phyloP scores from a whole-genome alignment of 129 eudicot genomes.

The Cynara cardunculus region DNA sequence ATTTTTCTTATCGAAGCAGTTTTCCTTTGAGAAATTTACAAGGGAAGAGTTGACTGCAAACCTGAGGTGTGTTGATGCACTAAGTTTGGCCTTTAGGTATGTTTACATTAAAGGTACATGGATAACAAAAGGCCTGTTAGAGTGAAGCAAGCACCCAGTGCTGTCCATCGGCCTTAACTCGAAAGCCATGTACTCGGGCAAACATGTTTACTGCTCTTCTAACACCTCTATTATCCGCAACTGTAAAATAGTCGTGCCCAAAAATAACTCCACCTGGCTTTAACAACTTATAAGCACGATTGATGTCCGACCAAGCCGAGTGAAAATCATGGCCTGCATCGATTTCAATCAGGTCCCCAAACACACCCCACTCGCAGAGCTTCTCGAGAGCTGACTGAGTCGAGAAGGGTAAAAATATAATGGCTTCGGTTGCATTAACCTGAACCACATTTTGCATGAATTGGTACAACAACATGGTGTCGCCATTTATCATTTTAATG shows the following conservation, averaged over 20 bases:
- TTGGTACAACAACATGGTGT: conserved; percentile 57
- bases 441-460: conserved; percentile 73
- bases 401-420: conserved; percentile 61
- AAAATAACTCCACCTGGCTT: conserved; percentile 74
- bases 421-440: conserved; percentile 34
- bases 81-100: conserved; percentile 3
- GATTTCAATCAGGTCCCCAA: conserved; percentile 63
- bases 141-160: conserved; percentile 60
- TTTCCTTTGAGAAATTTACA: not conserved
- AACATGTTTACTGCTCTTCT: conserved; percentile 64
- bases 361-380: conserved; percentile 78
- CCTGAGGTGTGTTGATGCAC: not conserved
- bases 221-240: conserved; percentile 60
- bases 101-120: conserved; percentile 9
- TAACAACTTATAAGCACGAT: conserved; percentile 60
- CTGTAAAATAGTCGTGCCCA: conserved; percentile 64
- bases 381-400: conserved; percentile 47
- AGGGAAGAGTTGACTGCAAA: not conserved
- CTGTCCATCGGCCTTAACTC: conserved; percentile 57
- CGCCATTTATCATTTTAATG: conserved; percentile 51
- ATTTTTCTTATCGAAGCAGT: not conserved
- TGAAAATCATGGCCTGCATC: conserved; percentile 86
- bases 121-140: not conserved
- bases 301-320: conserved; percentile 86
- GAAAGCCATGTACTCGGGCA: conserved; percentile 53